A percentile compares a stretch with the other conserved stretches of the same genome.
Evolutionary conservation across 495 filamentous ascomycete species (phyloP).

Genomic region (Sordaria brevicollis): DNA sequence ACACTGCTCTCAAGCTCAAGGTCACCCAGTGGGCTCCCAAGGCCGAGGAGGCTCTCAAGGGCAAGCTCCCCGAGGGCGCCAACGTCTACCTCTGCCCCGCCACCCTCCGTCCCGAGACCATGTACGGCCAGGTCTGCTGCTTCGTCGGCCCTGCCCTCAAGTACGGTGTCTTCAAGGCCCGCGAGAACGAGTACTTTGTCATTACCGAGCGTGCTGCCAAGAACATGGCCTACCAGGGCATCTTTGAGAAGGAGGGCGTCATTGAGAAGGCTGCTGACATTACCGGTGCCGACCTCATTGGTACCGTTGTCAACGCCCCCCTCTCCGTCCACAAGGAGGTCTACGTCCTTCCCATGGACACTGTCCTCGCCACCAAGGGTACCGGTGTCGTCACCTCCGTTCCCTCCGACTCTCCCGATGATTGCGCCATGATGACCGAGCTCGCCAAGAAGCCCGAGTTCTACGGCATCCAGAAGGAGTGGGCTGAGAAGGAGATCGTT

Average conservation of each 20-base stretch:
- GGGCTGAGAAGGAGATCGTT: conserved; percentile 78
- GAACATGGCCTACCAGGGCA: conserved; percentile 93
- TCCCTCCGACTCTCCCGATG: conserved; percentile 90
- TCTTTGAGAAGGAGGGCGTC: conserved; percentile 64
- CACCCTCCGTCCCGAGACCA: conserved; percentile 89
- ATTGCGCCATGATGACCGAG: conserved; percentile 81
- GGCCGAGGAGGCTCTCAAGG: conserved; percentile 54
- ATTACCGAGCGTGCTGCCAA: conserved; percentile 77
- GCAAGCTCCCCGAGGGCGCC: conserved; percentile 69
- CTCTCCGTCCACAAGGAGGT: conserved; percentile 81
- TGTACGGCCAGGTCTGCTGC: conserved; percentile 96
- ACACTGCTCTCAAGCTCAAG: conserved; percentile 81
- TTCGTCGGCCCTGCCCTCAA: conserved; percentile 66
- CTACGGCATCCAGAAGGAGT: conserved; percentile 94
- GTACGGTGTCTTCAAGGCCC: conserved; percentile 84
- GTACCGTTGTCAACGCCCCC: conserved; percentile 77
- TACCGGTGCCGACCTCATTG: conserved; percentile 69
- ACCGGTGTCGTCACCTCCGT: conserved; percentile 95
- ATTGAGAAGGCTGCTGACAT: conserved; percentile 66
- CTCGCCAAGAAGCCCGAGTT: conserved; percentile 95
- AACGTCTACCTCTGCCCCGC: conserved; percentile 86
- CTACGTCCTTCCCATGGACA: conserved; percentile 88
- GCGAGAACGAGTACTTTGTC: conserved; percentile 76
- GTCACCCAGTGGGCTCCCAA: conserved; percentile 79
- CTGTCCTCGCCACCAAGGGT: conserved; percentile 82